Conservation (phyloP, 306 rosid species). For the Spatholobus suberectus region DNA sequence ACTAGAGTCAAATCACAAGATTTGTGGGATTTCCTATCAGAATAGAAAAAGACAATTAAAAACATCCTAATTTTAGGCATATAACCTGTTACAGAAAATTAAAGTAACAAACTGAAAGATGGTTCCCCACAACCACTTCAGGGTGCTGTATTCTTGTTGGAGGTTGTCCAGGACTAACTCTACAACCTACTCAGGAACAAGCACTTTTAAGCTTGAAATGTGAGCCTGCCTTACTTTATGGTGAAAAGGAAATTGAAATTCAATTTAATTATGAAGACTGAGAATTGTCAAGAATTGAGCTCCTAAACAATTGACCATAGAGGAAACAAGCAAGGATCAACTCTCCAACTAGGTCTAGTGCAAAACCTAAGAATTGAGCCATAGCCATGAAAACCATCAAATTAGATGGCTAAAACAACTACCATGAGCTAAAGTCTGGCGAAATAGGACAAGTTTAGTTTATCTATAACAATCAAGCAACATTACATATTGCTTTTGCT, state of each 20-base stretch:
- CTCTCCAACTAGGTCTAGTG: background rate
- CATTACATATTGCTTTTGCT: background rate
- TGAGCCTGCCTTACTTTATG: background rate
- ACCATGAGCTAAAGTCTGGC: background rate
- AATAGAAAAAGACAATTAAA: background rate
- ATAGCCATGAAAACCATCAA: background rate
- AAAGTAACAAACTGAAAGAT: too few species aligned
- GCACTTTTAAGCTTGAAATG: background rate
- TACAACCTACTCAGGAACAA: background rate
- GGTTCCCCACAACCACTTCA: background rate
- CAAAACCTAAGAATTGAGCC: background rate
- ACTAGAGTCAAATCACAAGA: too few species aligned
- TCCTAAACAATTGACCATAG: background rate
- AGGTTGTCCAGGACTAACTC: background rate
- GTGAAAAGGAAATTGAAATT: background rate
- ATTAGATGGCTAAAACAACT: background rate
- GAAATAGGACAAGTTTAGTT: background rate
- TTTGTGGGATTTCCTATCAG: background rate
- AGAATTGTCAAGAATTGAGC: background rate
- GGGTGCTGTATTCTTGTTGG: background rate
- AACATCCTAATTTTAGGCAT: background rate
- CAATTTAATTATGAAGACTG: background rate
- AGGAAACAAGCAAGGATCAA: background rate
- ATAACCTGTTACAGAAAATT: background rate
- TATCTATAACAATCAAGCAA: background rate